Base-by-base conservation (phyloP, 2,329 filamentous ascomycete species). In the Neonectria coccinea region DNA sequence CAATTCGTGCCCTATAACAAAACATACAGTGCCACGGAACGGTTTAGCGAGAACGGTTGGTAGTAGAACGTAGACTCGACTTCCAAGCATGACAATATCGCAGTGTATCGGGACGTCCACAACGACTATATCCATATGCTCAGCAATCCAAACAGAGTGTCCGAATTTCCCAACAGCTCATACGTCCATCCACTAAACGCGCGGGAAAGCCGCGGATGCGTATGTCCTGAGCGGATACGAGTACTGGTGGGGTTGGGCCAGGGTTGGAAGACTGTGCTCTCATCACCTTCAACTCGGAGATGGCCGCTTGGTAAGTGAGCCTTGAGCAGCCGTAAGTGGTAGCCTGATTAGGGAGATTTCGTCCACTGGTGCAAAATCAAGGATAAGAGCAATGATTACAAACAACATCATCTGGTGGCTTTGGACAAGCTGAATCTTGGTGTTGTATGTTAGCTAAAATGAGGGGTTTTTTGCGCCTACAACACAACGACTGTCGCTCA, bases 231-330 rank as follows among this genome's bases (percentile, higher is more conserved):
- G 42, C 12, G 75, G 73, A 52, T 81, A 82, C 42, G 73, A 82
- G 67, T 82, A 82, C 59, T 81, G 77, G 76, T 82, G 79, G 79
- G 80, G 80, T 0, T 70, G 71, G 2, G 74, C 12, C 68, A 73
- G 18, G 78, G 79, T 2, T 82, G 80, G 80, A 80, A 73, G 65
- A 60, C 56, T 0, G 76, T 16, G 67, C 75, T 3, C 61, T 81
- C 27, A 75, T 67, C 0, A 65, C 63, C 29, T 80, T 79, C 36
- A 74, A 69, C 1, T 60, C 74, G 1, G 76, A 80, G 65, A 81
- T 78, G 10, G 79, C 80, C 2, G 77, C 79, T 72, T 14, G 66
- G 70, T 70, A 57, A 63, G 25, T 6, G 6, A 25, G 5, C 25
- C 25, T 25, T 25, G 29, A 31, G 29, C 9, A 31, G 29, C 9